Conservation (phyloP, 192 early-diverging fungal species). For the Podila minutissima region DNA sequence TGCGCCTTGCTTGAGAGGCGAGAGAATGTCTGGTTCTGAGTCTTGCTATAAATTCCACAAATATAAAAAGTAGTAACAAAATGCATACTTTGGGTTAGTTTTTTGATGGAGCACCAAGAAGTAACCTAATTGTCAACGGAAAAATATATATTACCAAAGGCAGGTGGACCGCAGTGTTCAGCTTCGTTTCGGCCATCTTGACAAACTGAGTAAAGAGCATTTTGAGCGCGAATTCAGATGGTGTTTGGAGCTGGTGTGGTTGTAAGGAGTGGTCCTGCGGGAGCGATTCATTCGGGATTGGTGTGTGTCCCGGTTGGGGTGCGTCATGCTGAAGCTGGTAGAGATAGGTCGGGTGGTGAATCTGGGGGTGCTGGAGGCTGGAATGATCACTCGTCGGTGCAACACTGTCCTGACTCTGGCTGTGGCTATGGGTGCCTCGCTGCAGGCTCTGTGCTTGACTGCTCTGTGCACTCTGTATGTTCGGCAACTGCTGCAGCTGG, state of each 20-base stretch:
- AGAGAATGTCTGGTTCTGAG: slow-evolving; percentile 68
- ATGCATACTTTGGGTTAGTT: background rate
- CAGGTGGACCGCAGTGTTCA: slow-evolving; percentile 54
- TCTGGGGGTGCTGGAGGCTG: background rate
- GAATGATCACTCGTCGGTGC: slow-evolving; percentile 19
- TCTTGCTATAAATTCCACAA: slow-evolving; percentile 56
- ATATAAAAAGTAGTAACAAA: background rate
- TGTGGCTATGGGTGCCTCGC: slow-evolving; percentile 38
- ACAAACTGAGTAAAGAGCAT: slow-evolving; percentile 68
- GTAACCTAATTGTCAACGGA: background rate
- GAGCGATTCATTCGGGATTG: slow-evolving; percentile 2
- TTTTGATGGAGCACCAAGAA: background rate
- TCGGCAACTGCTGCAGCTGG: slow-evolving; percentile 1
- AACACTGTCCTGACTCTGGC: slow-evolving; percentile 43
- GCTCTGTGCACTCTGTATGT: background rate
- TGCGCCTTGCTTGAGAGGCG: slow-evolving; percentile 67
- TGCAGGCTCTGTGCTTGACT: slow-evolving; percentile 12
- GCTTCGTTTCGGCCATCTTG: slow-evolving; percentile 65
- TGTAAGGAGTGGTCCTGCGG: slow-evolving; percentile 6
- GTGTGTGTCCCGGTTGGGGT: slow-evolving; percentile 27
- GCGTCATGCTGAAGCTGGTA: slow-evolving; percentile 30
- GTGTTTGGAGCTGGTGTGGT: slow-evolving; percentile 52
- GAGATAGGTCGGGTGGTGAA: slow-evolving; percentile 14
- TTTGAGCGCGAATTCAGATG: slow-evolving; percentile 65
- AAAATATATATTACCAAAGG: slow-evolving; percentile 18